Conservation (phyloP, 225 moss, liverwort and hornwort genomes). For the Thuidium tamariscinum region DNA sequence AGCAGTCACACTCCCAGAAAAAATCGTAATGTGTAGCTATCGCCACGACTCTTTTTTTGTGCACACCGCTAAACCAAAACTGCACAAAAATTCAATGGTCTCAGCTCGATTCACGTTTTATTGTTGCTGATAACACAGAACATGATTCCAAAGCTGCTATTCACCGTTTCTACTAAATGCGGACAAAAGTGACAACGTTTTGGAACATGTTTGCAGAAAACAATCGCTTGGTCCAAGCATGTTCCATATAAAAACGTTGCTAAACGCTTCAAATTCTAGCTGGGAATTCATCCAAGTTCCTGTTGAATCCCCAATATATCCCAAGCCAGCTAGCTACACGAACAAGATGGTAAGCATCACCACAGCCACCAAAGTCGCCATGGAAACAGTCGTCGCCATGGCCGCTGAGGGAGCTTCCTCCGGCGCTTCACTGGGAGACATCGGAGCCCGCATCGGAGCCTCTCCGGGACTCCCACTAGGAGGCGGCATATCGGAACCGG, state of each 20-base stretch:
- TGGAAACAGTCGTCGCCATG: not conserved
- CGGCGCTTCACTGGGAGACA: not conserved
- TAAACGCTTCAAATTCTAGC: not conserved
- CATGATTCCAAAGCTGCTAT: not conserved
- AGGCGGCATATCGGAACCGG: not conserved
- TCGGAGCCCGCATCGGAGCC: not conserved
- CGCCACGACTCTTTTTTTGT: not conserved
- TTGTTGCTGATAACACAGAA: not conserved
- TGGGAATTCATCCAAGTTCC: not conserved
- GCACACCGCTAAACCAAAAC: not conserved
- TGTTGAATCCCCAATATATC: not conserved
- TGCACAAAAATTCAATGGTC: not conserved
- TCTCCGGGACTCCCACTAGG: not conserved
- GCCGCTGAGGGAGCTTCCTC: not conserved
- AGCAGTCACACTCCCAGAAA: not conserved
- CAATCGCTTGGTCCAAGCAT: not conserved
- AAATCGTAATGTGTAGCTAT: not conserved
- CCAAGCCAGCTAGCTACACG: not conserved
- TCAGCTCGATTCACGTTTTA: not conserved
- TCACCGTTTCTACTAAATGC: not conserved
- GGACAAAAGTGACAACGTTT: not conserved
- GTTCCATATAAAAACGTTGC: not conserved
- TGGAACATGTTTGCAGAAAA: not conserved
- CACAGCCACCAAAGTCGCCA: not conserved
- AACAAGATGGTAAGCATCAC: not conserved